Evolutionary conservation across 352 stramenopile genomes (phyloP).

Genomic region (Phytophthora litchii): DNA sequence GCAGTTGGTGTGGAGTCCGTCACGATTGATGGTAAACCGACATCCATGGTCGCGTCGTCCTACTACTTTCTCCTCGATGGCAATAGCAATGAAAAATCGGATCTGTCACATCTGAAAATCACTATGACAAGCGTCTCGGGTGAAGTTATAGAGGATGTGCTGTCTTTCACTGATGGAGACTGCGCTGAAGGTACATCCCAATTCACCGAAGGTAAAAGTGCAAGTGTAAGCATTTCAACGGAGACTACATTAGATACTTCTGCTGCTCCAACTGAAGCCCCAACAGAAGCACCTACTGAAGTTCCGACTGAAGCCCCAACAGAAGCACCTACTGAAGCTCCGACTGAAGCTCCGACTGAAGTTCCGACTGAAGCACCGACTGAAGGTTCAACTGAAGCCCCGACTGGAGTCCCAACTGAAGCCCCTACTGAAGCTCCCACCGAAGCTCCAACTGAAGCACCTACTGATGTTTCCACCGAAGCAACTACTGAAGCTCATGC

Average conservation of each 20-base stretch:
- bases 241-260: no score
- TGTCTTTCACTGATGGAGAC: constrained; percentile 48
- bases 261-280: not conserved
- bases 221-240: constrained; percentile 1
- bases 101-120: constrained; percentile 51
- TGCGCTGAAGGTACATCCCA: constrained; percentile 49
- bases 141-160: constrained; percentile 54
- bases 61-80: constrained; percentile 68
- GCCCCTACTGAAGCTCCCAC: no score
- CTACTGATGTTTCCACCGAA: no score
- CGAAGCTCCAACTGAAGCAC: no score
- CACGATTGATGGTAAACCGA: constrained; percentile 28
- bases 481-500: no score
- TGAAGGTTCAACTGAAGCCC: no score
- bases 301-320: constrained; percentile 1
- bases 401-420: no score
- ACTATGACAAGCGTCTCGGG: constrained; percentile 46
- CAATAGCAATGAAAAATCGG: constrained; percentile 36
- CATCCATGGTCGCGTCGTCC: constrained; percentile 66
- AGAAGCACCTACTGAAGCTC: not conserved
- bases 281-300: not conserved
- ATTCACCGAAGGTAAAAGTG: constrained; percentile 8
- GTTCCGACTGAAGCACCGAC: not conserved
- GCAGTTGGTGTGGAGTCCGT: constrained; percentile 19
- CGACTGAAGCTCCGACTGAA: not conserved